Conservation (phyloP, 805 yeast species). For the Candida alai region DNA sequence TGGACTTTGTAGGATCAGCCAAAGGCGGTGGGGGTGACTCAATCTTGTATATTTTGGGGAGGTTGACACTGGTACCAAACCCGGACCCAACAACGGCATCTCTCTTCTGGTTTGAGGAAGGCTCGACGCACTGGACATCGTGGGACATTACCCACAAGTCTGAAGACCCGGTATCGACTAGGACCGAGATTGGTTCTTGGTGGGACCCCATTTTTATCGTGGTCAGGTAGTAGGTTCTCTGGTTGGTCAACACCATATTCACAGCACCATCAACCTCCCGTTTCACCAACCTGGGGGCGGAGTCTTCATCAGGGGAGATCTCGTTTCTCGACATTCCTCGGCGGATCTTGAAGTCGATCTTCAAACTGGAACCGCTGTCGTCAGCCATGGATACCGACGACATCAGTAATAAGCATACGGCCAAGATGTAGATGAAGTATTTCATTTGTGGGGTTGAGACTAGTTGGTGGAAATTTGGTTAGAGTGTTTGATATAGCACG, state of each 20-base stretch:
- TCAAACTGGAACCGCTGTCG: neutral
- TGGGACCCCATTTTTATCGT: conserved; percentile 28
- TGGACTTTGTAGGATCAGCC: too few species aligned
- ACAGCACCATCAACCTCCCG: conserved; percentile 15
- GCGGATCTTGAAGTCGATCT: conserved; percentile 9
- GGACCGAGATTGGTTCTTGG: conserved; percentile 23
- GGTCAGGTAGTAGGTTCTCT: conserved; percentile 27
- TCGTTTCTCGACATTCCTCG: conserved; percentile 8
- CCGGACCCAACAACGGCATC: conserved; percentile 5
- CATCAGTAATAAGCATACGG: neutral
- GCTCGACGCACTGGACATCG: conserved; percentile 20
- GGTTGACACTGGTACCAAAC: conserved; percentile 6
- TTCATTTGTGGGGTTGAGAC: too few species aligned
- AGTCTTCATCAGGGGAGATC: conserved; percentile 7
- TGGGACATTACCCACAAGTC: conserved; percentile 41
- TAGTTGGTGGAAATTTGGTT: too few species aligned
- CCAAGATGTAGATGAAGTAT: too few species aligned
- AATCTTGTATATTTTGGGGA: neutral
- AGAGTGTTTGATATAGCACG: too few species aligned
- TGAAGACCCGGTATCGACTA: conserved; percentile 41
- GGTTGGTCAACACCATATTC: conserved; percentile 19
- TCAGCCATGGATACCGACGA: neutral
- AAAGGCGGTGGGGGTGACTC: conserved; percentile 2
- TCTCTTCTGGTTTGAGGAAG: conserved; percentile 2
- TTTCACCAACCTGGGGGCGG: conserved; percentile 13